Percentiles rank a stretch among this genome's conserved stretches.
These are phyloP conservation scores for Vaccinium macrocarpon DNA, from an alignment of 148 eudicot species.

Conservation along the genomic window DNA sequence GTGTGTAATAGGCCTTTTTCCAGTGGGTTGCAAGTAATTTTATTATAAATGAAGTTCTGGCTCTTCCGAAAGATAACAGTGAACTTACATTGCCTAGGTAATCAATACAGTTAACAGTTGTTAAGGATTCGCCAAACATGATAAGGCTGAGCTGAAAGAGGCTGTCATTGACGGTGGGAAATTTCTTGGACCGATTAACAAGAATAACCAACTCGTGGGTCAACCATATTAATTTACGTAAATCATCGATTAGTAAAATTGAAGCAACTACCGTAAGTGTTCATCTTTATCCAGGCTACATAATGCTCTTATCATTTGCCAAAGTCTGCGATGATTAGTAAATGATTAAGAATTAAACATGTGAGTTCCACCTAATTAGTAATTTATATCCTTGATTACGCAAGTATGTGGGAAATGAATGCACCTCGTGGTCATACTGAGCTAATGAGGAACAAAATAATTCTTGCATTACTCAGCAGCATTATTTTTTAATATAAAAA, in stretches of 20 bases:
- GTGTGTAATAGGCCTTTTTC: too few relatives aligned
- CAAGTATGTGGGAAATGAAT: not conserved
- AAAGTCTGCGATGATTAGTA: not conserved
- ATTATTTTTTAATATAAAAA: not conserved
- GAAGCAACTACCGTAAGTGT: not conserved
- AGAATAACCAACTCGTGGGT: not conserved
- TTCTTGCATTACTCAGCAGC: not conserved
- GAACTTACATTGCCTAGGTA: not conserved
- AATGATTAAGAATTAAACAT: conserved; percentile 2
- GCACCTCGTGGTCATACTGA: not conserved
- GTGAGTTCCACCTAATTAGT: conserved; percentile 36
- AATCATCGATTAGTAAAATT: not conserved
- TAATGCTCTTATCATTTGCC: not conserved
- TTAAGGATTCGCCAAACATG: too few relatives aligned
- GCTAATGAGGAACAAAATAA: not conserved
- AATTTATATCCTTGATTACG: conserved; percentile 12
- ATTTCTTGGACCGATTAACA: not conserved
- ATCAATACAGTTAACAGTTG: too few relatives aligned
- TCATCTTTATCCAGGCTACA: not conserved
- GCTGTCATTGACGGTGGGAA: not conserved
- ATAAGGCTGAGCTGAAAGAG: not conserved
- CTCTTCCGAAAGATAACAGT: not conserved
- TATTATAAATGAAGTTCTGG: not conserved
- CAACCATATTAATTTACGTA: not conserved
- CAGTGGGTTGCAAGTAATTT: too few relatives aligned